Conservation (phyloP, 768 basidiomycete genomes). For the Suillus placidus region DNA sequence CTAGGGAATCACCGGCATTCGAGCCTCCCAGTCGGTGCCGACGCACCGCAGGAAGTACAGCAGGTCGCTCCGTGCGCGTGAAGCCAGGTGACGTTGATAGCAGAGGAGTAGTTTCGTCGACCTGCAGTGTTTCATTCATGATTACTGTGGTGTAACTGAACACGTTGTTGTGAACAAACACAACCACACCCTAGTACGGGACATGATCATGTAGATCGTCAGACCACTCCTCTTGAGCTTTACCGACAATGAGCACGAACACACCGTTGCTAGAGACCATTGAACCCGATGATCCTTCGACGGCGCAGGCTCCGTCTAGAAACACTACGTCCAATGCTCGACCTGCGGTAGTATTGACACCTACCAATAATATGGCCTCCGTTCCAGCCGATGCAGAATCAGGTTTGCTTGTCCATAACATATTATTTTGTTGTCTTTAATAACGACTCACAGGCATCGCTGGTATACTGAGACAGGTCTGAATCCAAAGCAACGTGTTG, state of each 20-base stretch:
- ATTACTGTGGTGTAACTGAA: background rate
- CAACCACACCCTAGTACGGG: conserved; percentile 3
- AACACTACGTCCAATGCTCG: conserved; percentile 32
- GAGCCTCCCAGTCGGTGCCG: background rate
- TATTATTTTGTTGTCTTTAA: conserved; percentile 7
- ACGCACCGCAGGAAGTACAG: conserved; percentile 14
- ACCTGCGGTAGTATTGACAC: conserved; percentile 59
- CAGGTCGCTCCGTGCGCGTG: background rate
- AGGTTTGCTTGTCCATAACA: conserved; percentile 42
- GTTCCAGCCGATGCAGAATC: conserved; percentile 73
- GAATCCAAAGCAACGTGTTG: conserved; percentile 5
- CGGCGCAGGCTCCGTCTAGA: conserved; percentile 32
- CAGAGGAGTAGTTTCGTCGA: conserved; percentile 12
- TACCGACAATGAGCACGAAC: conserved; percentile 51
- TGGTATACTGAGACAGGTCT: conserved; percentile 78
- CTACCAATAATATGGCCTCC: conserved; percentile 57
- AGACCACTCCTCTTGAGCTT: background rate
- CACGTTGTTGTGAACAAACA: conserved; percentile 5
- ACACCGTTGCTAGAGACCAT: conserved; percentile 79
- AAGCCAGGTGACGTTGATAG: background rate
- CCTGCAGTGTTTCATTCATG: conserved; percentile 4
- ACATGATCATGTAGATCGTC: background rate
- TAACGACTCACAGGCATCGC: conserved; percentile 53
- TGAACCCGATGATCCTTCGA: conserved; percentile 74
- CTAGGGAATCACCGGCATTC: background rate